A percentile compares a stretch with the other conserved stretches of the same genome.
These are phyloP conservation scores for Ensete glaucum DNA, from an alignment of 176 grass and related monocot species.

Conservation along the genomic window DNA sequence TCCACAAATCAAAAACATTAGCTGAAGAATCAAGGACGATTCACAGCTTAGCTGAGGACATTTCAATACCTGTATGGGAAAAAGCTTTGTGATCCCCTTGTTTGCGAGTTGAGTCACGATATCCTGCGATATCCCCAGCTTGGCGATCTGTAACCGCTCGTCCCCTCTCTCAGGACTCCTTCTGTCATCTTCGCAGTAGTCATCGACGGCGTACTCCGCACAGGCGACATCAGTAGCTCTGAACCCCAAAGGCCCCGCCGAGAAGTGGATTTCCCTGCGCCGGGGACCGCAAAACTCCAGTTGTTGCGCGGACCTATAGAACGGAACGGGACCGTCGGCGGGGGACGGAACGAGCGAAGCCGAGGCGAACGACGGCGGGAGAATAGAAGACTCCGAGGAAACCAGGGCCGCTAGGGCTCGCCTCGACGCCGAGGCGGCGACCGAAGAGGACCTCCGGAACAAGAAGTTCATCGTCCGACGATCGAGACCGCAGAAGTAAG, in stretches of 20 bases:
- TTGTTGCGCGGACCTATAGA: not conserved
- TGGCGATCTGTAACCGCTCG: conserved; percentile 58
- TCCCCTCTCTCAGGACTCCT: conserved; percentile 17
- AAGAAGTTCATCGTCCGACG: conserved; percentile 42
- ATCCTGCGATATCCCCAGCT: conserved; percentile 60
- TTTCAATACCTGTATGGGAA: conserved; percentile 72
- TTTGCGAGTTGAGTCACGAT: conserved; percentile 64
- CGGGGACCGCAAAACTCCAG: not conserved
- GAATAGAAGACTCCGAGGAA: not conserved
- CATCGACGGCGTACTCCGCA: conserved; percentile 39
- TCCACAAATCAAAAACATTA: not conserved
- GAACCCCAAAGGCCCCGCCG: conserved; percentile 29
- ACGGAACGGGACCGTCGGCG: not conserved
- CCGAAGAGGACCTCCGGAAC: conserved; percentile 41
- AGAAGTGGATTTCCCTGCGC: conserved; percentile 43
- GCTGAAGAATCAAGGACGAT: not conserved
- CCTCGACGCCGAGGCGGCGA: conserved; percentile 34
- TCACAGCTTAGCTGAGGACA: not conserved
- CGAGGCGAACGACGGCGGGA: not conserved
- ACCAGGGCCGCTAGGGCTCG: conserved; percentile 23
- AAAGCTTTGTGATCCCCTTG: conserved; percentile 72
- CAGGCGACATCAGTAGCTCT: conserved; percentile 18
- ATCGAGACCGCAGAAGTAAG: not conserved
- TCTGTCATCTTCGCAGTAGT: conserved; percentile 33
- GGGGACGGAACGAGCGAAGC: not conserved